Conservation (phyloP, 306 rosid genomes). For the Begonia peltatifolia region DNA sequence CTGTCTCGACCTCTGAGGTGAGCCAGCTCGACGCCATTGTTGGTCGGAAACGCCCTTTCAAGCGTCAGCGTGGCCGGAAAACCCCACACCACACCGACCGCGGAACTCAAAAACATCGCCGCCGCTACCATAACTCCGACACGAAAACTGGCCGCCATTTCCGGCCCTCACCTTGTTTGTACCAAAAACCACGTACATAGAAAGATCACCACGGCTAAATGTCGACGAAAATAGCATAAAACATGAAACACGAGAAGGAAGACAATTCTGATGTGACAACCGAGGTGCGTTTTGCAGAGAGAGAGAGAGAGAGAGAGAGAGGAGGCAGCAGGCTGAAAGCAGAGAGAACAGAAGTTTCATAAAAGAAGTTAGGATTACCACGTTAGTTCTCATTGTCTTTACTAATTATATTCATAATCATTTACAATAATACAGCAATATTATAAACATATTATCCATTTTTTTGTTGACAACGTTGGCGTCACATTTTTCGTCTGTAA, state of each 20-base stretch:
- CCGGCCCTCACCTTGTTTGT: background rate
- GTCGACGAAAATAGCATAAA: background rate
- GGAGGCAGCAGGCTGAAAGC: background rate
- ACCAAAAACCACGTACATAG: background rate
- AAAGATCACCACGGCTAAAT: background rate
- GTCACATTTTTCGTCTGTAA: too few relatives aligned
- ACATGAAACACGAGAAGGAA: conserved; percentile 17
- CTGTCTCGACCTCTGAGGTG: conserved; percentile 52
- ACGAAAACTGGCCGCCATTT: conserved; percentile 27
- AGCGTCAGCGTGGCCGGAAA: conserved; percentile 46
- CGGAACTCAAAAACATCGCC: conserved; percentile 13
- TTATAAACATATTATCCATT: too few relatives aligned
- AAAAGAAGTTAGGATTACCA: conserved; percentile 19
- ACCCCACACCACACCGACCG: conserved; percentile 16
- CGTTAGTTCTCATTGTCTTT: background rate
- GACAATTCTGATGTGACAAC: conserved; percentile 8
- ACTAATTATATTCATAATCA: too few relatives aligned
- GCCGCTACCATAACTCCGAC: conserved; percentile 13
- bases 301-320: conserved; percentile 2
- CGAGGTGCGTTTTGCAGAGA: conserved; percentile 7
- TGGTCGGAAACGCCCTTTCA: conserved; percentile 70
- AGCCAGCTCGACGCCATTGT: conserved; percentile 52
- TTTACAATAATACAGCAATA: too few relatives aligned
- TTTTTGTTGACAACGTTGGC: too few relatives aligned
- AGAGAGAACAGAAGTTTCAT: conserved; percentile 23